Percentiles rank a stretch among this genome's conserved stretches.
Conservation (phyloP, 31 red algal species). For the Odonthalia washingtoniensis region DNA sequence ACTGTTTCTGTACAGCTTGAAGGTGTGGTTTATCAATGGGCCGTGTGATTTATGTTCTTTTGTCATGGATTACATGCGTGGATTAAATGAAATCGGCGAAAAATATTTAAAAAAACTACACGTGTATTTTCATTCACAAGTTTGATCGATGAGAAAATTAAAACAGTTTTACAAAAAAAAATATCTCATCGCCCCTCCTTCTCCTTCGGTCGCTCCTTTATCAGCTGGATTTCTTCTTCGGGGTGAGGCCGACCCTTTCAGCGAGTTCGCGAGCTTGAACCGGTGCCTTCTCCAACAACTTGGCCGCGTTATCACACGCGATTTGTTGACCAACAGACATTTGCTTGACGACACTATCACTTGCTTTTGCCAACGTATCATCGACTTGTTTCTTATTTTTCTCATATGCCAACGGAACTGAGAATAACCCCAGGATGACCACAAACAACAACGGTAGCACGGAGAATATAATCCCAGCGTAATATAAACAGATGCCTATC, state of each 20-base stretch:
- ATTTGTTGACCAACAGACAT: conserved; percentile 44
- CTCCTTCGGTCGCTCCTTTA: neutral
- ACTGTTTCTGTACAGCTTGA: no score
- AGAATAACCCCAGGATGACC: conserved; percentile 54
- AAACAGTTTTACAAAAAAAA: no score
- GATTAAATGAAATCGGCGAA: no score
- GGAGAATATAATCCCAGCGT: conserved; percentile 55
- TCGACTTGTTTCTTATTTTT: conserved; percentile 81
- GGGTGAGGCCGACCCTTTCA: conserved; percentile 63
- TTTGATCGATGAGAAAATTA: no score
- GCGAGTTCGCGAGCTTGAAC: conserved; percentile 49
- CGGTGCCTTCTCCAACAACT: conserved; percentile 68
- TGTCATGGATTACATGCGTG: no score
- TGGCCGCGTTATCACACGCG: conserved; percentile 41
- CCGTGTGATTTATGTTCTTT: no score
- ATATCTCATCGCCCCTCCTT: no score
- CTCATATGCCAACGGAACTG: conserved; percentile 73
- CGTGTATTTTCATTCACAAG: no score
- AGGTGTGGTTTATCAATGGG: no score
- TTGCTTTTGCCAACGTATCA: conserved; percentile 59
- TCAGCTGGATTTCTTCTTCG: conserved; percentile 41
- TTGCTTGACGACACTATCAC: conserved; percentile 51
- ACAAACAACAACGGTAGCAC: conserved; percentile 53
- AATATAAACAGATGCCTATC: conserved; percentile 46
- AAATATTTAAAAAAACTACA: no score